Conservation (phyloP, 345 rosid species). For the Aethionema arabicum region DNA sequence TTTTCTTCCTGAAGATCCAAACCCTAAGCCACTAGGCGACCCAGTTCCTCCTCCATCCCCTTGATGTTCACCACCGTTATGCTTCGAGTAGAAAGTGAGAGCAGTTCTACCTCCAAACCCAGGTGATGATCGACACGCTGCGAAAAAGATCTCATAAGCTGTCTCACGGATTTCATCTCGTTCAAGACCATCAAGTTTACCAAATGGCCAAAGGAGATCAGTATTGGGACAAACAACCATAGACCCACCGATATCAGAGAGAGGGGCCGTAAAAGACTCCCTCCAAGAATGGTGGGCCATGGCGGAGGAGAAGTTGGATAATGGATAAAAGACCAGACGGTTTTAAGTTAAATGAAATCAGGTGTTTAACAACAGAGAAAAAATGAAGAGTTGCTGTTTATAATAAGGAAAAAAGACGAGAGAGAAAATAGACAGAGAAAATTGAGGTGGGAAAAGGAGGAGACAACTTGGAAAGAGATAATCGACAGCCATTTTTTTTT, state of each 20-base stretch:
- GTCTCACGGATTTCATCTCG: conserved; percentile 69
- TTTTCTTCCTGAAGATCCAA: conserved; percentile 44
- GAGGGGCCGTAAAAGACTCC: conserved; percentile 45
- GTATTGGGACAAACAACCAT: conserved; percentile 29
- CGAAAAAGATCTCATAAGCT: conserved; percentile 87
- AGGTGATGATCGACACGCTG: conserved; percentile 80
- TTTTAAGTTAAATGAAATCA: not conserved
- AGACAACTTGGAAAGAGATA: conserved; percentile 20
- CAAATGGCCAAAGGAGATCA: conserved; percentile 78
- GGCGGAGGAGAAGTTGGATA: conserved; percentile 21
- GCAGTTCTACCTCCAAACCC: conserved; percentile 78
- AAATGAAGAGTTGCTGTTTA: not conserved
- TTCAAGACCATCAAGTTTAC: conserved; percentile 53
- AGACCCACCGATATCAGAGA: conserved; percentile 25
- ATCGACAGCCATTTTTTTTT: conserved; percentile 11
- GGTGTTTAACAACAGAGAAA: not conserved
- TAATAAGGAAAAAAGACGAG: conserved; percentile 13
- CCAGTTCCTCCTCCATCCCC: conserved; percentile 40
- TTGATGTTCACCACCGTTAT: conserved; percentile 41
- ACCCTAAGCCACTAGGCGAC: conserved; percentile 17
- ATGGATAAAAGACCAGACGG: not conserved
- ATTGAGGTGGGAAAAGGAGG: conserved; percentile 12
- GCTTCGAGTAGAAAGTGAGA: conserved; percentile 55
- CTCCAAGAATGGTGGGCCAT: conserved; percentile 54
- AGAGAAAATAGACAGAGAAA: conserved; percentile 10